phyloP scores from a whole-genome alignment of 2,329 filamentous ascomycete species.

The Pyricularia sp. region DNA sequence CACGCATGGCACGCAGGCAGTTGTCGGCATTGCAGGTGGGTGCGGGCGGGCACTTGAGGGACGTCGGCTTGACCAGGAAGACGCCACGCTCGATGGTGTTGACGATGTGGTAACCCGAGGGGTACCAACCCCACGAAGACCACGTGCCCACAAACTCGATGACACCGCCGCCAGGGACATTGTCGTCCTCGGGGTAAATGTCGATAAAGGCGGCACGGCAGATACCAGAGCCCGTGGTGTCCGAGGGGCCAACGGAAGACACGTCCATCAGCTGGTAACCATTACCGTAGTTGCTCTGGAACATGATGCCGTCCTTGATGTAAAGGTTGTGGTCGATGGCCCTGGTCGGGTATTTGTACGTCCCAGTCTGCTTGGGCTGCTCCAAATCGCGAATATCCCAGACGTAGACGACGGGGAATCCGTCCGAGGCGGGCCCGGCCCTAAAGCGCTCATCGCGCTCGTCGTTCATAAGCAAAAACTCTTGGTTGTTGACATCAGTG shows the following conservation, averaged over 20 bases:
- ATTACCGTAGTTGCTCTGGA: constrained; percentile 35
- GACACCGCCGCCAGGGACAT: constrained; percentile 21
- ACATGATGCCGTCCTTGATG: constrained; percentile 27
- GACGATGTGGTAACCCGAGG: constrained; percentile 25
- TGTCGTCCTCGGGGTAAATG: constrained; percentile 36
- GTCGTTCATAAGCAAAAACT: constrained; percentile 38
- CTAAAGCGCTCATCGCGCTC: constrained; percentile 38
- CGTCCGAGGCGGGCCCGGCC: constrained; percentile 8
- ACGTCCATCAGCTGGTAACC: constrained; percentile 28
- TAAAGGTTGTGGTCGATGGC: constrained; percentile 37
- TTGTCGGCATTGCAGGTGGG: constrained; percentile 19
- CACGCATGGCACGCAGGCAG: constrained; percentile 25
- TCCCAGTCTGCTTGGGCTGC: constrained; percentile 29
- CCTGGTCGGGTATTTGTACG: constrained; percentile 20
- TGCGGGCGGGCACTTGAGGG: not conserved
- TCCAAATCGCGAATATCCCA: constrained; percentile 35
- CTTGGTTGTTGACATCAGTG: constrained; percentile 31
- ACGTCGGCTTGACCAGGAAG: constrained; percentile 22
- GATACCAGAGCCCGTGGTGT: constrained; percentile 28
- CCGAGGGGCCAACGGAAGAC: constrained; percentile 17
- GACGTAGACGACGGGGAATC: constrained; percentile 37
- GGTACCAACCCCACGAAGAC: constrained; percentile 34
- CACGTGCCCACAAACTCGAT: constrained; percentile 31
- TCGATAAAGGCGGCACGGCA: constrained; percentile 37
- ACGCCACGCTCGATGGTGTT: constrained; percentile 38